Base-by-base conservation (phyloP, 495 filamentous ascomycete genomes). In the Acidomyces sp. region DNA sequence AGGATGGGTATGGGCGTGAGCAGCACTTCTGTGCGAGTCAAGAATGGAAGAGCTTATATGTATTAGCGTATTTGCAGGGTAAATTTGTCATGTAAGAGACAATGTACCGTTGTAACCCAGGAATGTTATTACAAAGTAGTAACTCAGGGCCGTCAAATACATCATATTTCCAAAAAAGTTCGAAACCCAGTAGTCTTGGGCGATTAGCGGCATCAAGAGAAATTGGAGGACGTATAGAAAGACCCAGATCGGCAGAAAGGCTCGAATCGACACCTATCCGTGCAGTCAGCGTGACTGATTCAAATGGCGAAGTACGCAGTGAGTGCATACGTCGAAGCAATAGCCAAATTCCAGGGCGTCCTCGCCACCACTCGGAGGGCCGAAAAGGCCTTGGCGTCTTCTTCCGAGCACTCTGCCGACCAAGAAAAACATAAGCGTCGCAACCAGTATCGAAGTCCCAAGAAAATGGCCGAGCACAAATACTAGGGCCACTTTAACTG, bases 181-280 rank as follows among this genome's bases (percentile, higher is more conserved):
- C 7, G 77, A 77, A 35, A 80, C 60, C 67, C 67, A 73, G 48
- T 69, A 66, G 32, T 71, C 59, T 29, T 49, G 62, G 6, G 64
- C 58, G 20, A 75, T 60, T 28, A 83, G 45, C 12, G 78, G 80
- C 52, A 82, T 71, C 24, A 82, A 69, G 4, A 84, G 53, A 56
- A 83, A 84, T 46, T 84, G 79, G 17, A 82, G 57, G 27, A 82
- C 74, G 42, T 83, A 83, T 22, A 84, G 65, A 48, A 78, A 77
- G 34, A 78, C 66, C 66, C 79, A 83, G 26, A 84, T 64, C 2
- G 79, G 80, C 52, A 84, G 79, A 60, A 81, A 84, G 2, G 78
- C 77, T 24, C 79, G 68, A 40, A 80, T 82, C 4, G 78, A 71
- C 24, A 81, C 77, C 76, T 78, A 16, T 6, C 13, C 6, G 6